phyloP scores from a whole-genome alignment of 495 filamentous ascomycete genomes.

The Paragyromitra xinjiangensis region DNA sequence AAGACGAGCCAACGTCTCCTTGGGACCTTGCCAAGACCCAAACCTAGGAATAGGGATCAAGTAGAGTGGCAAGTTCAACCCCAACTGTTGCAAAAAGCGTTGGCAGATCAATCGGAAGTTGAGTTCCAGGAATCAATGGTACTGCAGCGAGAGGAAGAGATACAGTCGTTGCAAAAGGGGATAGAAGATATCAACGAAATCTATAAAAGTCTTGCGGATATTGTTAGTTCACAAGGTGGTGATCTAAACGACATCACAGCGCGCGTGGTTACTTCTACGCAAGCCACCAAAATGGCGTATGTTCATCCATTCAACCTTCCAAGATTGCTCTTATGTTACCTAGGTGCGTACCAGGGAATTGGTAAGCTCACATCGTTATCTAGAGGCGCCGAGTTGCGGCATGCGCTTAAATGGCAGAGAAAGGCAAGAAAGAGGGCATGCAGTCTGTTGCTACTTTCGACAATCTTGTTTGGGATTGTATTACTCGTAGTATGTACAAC shows the following conservation, averaged over 20 bases:
- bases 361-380: neutral
- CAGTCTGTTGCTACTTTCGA: constrained; percentile 7
- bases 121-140: constrained; percentile 28
- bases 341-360: neutral
- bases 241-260: neutral
- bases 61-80: neutral
- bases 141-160: constrained; percentile 21
- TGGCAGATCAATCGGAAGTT: constrained; percentile 3
- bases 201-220: constrained; percentile 13
- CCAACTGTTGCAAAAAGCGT: neutral
- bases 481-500: constrained; percentile 10
- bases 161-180: constrained; percentile 1
- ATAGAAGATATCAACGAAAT: constrained; percentile 19
- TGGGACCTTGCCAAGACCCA: neutral
- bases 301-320: neutral
- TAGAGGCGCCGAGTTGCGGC: neutral
- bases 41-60: neutral
- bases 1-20: neutral
- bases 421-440: constrained; percentile 16
- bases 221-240: neutral
- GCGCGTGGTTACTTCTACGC: neutral
- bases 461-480: constrained; percentile 4
- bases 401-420: neutral
- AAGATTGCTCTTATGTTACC: neutral
- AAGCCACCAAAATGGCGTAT: constrained; percentile 12